Base-by-base conservation (phyloP, 1,284 basidiomycete genomes). In the Stereum hirsutum region DNA sequence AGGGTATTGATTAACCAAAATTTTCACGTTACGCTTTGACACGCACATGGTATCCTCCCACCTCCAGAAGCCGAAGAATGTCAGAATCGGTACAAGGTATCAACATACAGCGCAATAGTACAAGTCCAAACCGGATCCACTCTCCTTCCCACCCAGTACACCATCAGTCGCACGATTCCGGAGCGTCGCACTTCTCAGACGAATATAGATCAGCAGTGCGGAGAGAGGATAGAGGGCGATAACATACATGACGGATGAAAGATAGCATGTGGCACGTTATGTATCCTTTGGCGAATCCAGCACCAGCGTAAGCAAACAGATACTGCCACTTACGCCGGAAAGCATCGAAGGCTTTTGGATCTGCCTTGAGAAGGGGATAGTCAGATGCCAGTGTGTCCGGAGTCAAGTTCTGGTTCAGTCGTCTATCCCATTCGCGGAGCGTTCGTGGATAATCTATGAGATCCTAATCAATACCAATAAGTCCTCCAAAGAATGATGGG, bases 341-440 rank as follows among this genome's bases (percentile, higher is more conserved):
- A 17, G 70, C 60, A 14, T 72, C 73, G 51, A 75, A 83, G 51
- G 78, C 72, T 17, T 63, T 59, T 25, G 57, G 55, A 46, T 82
- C 73, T 14, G 34, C 20, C 35, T 60, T 61, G 23, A 83, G 62
- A 2, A 65, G 63, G 4, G 81, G 80, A 54, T 81, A 75, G 46
- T 78, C 75, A 47, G 65, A 63, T 27, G 69, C 54, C 30, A 84
- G 67, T 41, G 70, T 49, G 7, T 80, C 76, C 47, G 78, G 78
- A 12, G 65, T 65, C 37, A 81, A 58, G 53, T 84, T 82, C 36
- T 63, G 62, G 45, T 80, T 76, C 43, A 93, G 77, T 23, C 89
- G 75, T 20, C 76, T 65, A 40, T 79, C 78, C 90, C 90, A 94
- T 66, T 90, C 88, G 28, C 90, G 75, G n/a, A 94, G 73, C 15